Conservation (phyloP, 306 rosid species). For the Betula pendula region DNA sequence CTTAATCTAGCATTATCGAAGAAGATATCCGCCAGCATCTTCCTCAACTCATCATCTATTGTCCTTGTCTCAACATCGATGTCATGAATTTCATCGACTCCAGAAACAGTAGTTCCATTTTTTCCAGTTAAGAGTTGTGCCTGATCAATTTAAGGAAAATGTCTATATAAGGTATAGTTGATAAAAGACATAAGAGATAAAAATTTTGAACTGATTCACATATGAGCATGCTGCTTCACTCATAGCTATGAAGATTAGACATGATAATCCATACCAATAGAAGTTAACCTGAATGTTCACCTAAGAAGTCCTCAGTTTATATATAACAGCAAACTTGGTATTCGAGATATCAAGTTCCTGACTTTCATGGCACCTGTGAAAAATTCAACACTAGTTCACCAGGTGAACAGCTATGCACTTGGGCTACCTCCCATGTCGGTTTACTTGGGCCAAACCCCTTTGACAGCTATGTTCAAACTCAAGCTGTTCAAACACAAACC, state of each 20-base stretch:
- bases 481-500: neutral
- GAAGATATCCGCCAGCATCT: slow-evolving; percentile 60
- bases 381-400: neutral
- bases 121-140: slow-evolving; percentile 59
- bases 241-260: neutral
- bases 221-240: neutral
- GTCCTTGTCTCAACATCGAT: slow-evolving; percentile 30
- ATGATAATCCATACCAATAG: neutral
- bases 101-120: slow-evolving; percentile 34
- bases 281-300: neutral
- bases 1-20: slow-evolving; percentile 73
- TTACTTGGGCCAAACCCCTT: neutral
- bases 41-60: slow-evolving; percentile 63
- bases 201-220: neutral
- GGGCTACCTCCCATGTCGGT: neutral
- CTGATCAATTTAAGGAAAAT: slow-evolving; percentile 42
- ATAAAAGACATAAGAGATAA: neutral
- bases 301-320: neutral
- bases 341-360: neutral
- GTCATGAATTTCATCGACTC: slow-evolving; percentile 41
- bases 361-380: neutral
- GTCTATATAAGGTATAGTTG: neutral
- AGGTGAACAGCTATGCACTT: neutral
- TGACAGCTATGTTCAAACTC: neutral
- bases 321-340: neutral